Conservation (phyloP, 2,329 filamentous ascomycete genomes). For the Akanthomyces lecanii region DNA sequence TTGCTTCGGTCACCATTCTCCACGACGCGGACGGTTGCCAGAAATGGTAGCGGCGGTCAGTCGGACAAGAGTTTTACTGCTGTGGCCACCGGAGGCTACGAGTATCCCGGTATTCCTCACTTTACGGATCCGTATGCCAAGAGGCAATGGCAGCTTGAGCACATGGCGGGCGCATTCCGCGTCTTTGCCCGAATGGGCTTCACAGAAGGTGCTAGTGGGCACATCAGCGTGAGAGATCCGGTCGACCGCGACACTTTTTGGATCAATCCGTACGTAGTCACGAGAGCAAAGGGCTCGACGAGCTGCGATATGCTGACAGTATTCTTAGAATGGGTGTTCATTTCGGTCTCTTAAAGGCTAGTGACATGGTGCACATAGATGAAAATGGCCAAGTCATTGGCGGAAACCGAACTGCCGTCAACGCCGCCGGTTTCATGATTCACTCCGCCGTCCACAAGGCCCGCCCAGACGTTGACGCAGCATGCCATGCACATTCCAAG, state of each 20-base stretch:
- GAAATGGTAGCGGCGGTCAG: background rate
- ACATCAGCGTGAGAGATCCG: slow-evolving; percentile 65
- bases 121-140: slow-evolving; percentile 40
- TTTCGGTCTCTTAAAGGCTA: slow-evolving; percentile 62
- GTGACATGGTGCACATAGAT: slow-evolving; percentile 65
- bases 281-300: background rate
- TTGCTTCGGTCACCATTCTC: background rate
- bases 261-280: slow-evolving; percentile 39
- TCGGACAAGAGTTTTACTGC: background rate
- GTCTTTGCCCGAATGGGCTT: slow-evolving; percentile 29
- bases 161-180: slow-evolving; percentile 59
- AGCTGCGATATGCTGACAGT: background rate
- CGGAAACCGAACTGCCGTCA: slow-evolving; percentile 57
- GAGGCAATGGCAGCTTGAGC: slow-evolving; percentile 59
- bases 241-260: slow-evolving; percentile 60
- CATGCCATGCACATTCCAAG: slow-evolving; percentile 65
- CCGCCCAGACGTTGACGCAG: slow-evolving; percentile 59
- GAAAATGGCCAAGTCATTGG: slow-evolving; percentile 57
- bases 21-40: background rate
- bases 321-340: slow-evolving; percentile 48
- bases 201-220: slow-evolving; percentile 36
- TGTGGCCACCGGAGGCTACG: slow-evolving; percentile 1
- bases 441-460: slow-evolving; percentile 66
- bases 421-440: slow-evolving; percentile 66
- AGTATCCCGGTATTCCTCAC: slow-evolving; percentile 35